Base-by-base conservation (phyloP, 306 rosid species). In the Sphenostylis stenocarpa region DNA sequence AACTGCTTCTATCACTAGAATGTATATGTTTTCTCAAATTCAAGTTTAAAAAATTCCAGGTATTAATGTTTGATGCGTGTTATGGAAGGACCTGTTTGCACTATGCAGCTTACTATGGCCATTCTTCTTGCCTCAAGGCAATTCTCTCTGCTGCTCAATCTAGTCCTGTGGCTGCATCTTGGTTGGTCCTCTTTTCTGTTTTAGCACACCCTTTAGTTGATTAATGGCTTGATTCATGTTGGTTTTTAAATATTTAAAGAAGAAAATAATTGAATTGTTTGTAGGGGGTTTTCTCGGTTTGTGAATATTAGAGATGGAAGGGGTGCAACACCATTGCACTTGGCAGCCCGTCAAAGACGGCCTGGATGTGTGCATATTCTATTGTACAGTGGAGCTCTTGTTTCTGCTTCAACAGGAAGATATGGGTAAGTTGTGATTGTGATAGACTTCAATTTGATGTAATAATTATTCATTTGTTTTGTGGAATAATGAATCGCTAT, bases 281-380 rank as follows among this genome's bases (percentile, higher is more conserved):
- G 33, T 73, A 96, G 99, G 99, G 99, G 99, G 29, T 96, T 91
- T 83, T 85, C 87, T 15, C 85, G 99, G 72, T 96, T 92, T 85
- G 97, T 96, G 89, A 96, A 96, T 85, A 84, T 96, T 75, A 87
- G 96, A 87, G 99, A 96, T 77, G 96, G 86, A 17, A 87, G 81
- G 53, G 97, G 99, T 63, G 96, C 98, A 43, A 96, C 99, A 19
- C 99, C 99, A 7, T 80, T 96, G 89, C 99, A 96, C 56, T 84
- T 96, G 79, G 99, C 98, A 9, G 87, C 98, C 8, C 96, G 98
- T 56, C 97, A 84, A 84, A 89, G 88, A 73, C 88, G 94, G 57
- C 86, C 98, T 47, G 91, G 86, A 73, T 91, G 98, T 67, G 92
- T 96, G 73, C 93, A 87, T 78, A 85, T 86, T 81, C 86, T 96